phyloP scores from a whole-genome alignment of 2,329 filamentous ascomycete genomes.

The Hypoxylon sp. region DNA sequence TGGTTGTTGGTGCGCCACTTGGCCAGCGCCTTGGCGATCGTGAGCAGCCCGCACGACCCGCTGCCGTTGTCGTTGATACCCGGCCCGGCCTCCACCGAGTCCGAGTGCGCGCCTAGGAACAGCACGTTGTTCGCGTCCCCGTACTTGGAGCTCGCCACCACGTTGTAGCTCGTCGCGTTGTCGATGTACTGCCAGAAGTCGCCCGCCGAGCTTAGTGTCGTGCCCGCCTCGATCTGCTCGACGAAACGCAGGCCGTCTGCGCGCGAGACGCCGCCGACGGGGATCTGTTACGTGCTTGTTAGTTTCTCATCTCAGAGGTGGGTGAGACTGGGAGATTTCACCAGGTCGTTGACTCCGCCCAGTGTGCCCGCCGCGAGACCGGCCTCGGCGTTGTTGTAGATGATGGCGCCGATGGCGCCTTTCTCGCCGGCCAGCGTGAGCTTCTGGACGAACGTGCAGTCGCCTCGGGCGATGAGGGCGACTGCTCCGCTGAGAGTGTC shows the following conservation, averaged over 20 bases:
- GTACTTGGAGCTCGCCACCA: slow-evolving; percentile 69
- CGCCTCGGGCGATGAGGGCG: slow-evolving; percentile 67
- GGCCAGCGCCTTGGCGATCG: slow-evolving; percentile 69
- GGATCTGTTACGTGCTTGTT: slow-evolving; percentile 50
- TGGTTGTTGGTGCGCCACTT: slow-evolving; percentile 67
- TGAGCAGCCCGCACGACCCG: slow-evolving; percentile 68
- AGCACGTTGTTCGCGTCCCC: slow-evolving; percentile 70
- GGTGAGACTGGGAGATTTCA: slow-evolving; percentile 9
- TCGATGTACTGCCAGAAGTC: slow-evolving; percentile 46
- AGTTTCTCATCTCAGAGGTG: neutral
- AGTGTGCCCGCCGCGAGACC: slow-evolving; percentile 64
- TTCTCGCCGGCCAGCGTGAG: slow-evolving; percentile 64
- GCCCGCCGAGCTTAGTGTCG: slow-evolving; percentile 38
- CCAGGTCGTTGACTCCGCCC: slow-evolving; percentile 56
- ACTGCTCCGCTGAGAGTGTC: slow-evolving; percentile 61
- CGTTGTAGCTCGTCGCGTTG: slow-evolving; percentile 58
- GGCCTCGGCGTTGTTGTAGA: slow-evolving; percentile 67
- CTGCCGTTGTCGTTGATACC: slow-evolving; percentile 76
- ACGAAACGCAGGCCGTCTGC: slow-evolving; percentile 52
- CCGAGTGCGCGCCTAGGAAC: slow-evolving; percentile 69
- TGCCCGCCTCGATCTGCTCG: slow-evolving; percentile 35
- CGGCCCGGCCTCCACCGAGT: slow-evolving; percentile 70
- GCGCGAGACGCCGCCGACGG: slow-evolving; percentile 61
- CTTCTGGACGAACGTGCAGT: slow-evolving; percentile 68
- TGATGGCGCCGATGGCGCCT: slow-evolving; percentile 65